Base-by-base conservation (phyloP, 2,329 filamentous ascomycete genomes). In the Hirsutella minnesotensis region DNA sequence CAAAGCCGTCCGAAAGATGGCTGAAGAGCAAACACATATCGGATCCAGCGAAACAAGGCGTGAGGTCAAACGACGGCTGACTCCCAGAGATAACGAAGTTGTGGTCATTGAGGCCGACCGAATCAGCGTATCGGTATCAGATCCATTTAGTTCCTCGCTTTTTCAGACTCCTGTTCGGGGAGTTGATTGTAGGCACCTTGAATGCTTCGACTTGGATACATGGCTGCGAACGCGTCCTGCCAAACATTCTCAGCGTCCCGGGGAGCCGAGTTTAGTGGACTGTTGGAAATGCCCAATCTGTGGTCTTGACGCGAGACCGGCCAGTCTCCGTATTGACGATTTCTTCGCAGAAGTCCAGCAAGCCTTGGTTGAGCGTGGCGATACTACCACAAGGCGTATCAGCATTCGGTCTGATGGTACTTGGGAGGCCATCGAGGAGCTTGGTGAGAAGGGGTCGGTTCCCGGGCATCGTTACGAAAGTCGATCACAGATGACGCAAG, bases 251-350 rank as follows among this genome's bases (percentile, higher is more conserved):
- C 44, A 43, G n/a, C 49, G 49, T 30, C 46, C 29, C 8, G 44
- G 38, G 9, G 71, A 80, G 50, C 77, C 75, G 9, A 70, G 69
- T 1, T 63, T 73, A 43, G 67, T 75, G 1, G 86, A 92, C 53
- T 75, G 77, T 41, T 95, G 89, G 88, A 82, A 75, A 48, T 98
- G 92, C 53, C 92, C 92, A 0, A 77, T 94, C 24, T 96, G 90
- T 59, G 69, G 70, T 21, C 67, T 65, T 27, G 89, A 95, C 59
- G 87, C 84, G 10, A 75, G 89, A 13, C 92, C 90, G 0, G 67
- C 70, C 20, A 75, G 67, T 46, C 71, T 96, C 1, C 60, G 78
- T 2, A 66, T 90, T 5, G 89, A 96, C 54, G 75, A 75, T 2
- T 95, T 88, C 56, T 67, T 95, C 37, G 56, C 70, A 12, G 62